A percentile compares a stretch with the other conserved stretches of the same genome.
phyloP scores from a whole-genome alignment of 352 stramenopile species.

The Phytopythium kandeliae region DNA sequence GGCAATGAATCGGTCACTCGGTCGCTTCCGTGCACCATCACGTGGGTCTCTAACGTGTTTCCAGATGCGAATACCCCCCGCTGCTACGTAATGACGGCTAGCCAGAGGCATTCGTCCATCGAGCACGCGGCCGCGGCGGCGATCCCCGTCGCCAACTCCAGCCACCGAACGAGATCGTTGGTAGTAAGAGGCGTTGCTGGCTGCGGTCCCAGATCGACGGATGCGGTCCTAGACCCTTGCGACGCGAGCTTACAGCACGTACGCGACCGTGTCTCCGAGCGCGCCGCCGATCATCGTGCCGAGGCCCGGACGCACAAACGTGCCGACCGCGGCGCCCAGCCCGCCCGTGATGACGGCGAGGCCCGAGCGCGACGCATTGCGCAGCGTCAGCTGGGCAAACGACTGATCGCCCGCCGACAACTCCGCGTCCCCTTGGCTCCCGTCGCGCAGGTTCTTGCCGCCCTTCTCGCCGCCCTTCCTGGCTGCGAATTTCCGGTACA shows the following conservation, averaged over 20 bases:
- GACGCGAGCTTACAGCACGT: constrained; percentile 42
- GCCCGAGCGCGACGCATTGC: constrained; percentile 57
- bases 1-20: too few relatives aligned
- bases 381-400: constrained; percentile 45
- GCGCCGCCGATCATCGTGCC: constrained; percentile 76
- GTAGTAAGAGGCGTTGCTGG: too few relatives aligned
- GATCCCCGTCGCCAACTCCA: too few relatives aligned
- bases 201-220: too few relatives aligned
- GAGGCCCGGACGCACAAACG: constrained; percentile 60
- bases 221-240: too few relatives aligned
- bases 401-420: constrained; percentile 11
- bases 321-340: constrained; percentile 62
- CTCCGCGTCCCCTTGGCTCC: constrained; percentile 28
- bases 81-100: background rate
- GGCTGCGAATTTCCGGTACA: constrained; percentile 51
- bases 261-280: constrained; percentile 74
- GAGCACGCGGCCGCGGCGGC: too few relatives aligned
- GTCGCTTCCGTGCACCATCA: background rate
- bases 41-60: background rate
- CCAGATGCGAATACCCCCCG: background rate
- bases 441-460: constrained; percentile 29
- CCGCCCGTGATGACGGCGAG: constrained; percentile 66
- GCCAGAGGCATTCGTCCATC: too few relatives aligned
- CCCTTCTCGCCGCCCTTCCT: constrained; percentile 31
- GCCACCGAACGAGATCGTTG: too few relatives aligned